Conservation (phyloP, 805 yeast genomes). For the Wickerhamomyces alni region DNA sequence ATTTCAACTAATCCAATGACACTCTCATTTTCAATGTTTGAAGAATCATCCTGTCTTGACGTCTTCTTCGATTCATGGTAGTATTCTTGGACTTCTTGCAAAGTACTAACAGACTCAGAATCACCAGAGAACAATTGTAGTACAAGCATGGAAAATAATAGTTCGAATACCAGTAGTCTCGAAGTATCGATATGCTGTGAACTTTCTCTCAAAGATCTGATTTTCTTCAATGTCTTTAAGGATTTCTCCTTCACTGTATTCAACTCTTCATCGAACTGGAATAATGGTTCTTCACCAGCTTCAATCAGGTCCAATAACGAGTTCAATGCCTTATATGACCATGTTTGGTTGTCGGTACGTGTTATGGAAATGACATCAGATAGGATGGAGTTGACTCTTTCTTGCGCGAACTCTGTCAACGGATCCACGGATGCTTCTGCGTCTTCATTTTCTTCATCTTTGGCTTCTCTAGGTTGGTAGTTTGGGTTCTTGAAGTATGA, state of each 20-base stretch:
- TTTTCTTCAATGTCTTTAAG: constrained; percentile 39
- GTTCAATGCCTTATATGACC: constrained; percentile 54
- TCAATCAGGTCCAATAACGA: constrained; percentile 26
- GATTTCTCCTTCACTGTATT: constrained; percentile 41
- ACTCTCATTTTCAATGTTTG: constrained; percentile 35
- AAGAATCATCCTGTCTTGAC: constrained; percentile 30
- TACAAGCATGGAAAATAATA: constrained; percentile 69
- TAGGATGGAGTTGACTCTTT: constrained; percentile 63
- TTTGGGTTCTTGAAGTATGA: constrained; percentile 26
- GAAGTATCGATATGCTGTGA: constrained; percentile 21
- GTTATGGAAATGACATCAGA: constrained; percentile 45
- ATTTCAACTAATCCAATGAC: constrained; percentile 53
- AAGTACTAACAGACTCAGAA: constrained; percentile 65
- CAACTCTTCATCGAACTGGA: constrained; percentile 56
- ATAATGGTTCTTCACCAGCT: constrained; percentile 22
- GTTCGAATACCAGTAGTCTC: constrained; percentile 61
- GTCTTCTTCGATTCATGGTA: constrained; percentile 40
- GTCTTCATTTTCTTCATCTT: constrained; percentile 5
- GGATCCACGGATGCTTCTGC: constrained; percentile 11
- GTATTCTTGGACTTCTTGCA: constrained; percentile 66
- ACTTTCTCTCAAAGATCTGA: constrained; percentile 31
- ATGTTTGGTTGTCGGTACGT: constrained; percentile 41
- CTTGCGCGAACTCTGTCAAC: constrained; percentile 43
- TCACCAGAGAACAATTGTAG: constrained; percentile 75
- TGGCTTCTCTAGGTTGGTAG: too few relatives aligned